phyloP scores from a whole-genome alignment of 2,329 filamentous ascomycete species.

The Scytalidium lignicola region DNA sequence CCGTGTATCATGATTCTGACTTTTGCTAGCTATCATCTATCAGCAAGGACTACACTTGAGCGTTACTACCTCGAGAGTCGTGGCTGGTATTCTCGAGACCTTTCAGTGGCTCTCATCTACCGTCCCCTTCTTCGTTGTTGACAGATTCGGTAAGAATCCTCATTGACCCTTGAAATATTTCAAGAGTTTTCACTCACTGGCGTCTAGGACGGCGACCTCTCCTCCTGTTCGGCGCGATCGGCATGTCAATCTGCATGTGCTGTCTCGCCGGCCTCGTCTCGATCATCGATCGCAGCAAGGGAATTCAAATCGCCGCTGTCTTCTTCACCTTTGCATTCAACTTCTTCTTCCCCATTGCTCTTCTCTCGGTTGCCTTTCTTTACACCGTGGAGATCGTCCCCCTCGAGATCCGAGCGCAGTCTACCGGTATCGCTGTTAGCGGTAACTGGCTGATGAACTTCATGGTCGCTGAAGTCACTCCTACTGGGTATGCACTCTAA shows the following conservation, averaged over 20 bases:
- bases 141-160: too few relatives aligned
- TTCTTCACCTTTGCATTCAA: constrained; percentile 7
- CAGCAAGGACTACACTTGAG: too few relatives aligned
- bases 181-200: too few relatives aligned
- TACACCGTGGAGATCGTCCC: constrained; percentile 10
- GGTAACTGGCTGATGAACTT: constrained; percentile 11
- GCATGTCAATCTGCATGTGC: constrained; percentile 5
- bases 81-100: too few relatives aligned
- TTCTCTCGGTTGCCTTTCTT: constrained; percentile 6
- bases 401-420: constrained; percentile 2
- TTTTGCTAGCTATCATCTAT: too few relatives aligned
- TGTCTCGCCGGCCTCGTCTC: constrained; percentile 1
- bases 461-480: constrained; percentile 9
- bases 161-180: too few relatives aligned
- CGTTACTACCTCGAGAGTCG: too few relatives aligned
- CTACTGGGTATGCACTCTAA: constrained; percentile 3
- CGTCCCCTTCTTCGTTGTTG: too few relatives aligned
- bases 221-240: constrained; percentile 1
- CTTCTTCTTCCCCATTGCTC: constrained; percentile 10
- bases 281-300: background rate
- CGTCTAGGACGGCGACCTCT: constrained; percentile 3
- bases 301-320: constrained; percentile 1
- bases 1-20: too few relatives aligned
- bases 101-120: too few relatives aligned
- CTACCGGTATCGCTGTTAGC: constrained; percentile 3